Conservation (phyloP, 2,329 filamentous ascomycete genomes). For the Nothophoma quercina region DNA sequence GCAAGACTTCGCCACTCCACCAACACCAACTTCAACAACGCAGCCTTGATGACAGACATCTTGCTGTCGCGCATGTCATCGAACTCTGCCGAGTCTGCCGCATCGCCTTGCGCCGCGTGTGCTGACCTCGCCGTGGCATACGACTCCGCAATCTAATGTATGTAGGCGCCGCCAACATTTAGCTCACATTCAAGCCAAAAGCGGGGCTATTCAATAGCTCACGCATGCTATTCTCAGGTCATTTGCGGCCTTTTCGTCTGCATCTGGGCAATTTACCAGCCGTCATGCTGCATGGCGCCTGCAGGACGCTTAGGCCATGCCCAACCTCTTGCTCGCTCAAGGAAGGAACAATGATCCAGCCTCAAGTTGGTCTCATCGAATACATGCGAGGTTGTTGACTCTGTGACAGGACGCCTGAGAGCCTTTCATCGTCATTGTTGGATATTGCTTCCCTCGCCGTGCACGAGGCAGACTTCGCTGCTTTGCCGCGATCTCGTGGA, state of each 20-base stretch:
- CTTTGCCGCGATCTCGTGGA: conserved; percentile 24
- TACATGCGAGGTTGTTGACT: conserved; percentile 5
- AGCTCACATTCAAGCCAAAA: conserved; percentile 39
- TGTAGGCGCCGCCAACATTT: conserved; percentile 35
- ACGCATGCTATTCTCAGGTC: conserved; percentile 32
- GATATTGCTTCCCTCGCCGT: background rate
- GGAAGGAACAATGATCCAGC: conserved; percentile 22
- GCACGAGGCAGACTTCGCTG: conserved; percentile 25
- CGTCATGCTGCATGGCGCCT: conserved; percentile 29
- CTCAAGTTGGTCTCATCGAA: conserved; percentile 17
- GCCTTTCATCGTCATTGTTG: background rate
- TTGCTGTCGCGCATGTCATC: background rate
- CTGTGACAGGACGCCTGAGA: conserved; percentile 1
- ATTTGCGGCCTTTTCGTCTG: conserved; percentile 40
- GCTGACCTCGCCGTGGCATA: conserved; percentile 7
- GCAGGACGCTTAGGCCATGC: conserved; percentile 27
- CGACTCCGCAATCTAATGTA: conserved; percentile 24
- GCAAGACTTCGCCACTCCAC: background rate
- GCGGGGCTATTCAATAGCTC: conserved; percentile 39
- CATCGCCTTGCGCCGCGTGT: conserved; percentile 3
- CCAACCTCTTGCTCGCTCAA: conserved; percentile 24
- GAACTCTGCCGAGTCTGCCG: background rate
- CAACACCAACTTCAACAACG: background rate
- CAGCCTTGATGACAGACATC: background rate
- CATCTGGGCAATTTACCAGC: conserved; percentile 37